phyloP scores from a whole-genome alignment of 495 filamentous ascomycete genomes.

The Lasiosphaeris hirsuta region DNA sequence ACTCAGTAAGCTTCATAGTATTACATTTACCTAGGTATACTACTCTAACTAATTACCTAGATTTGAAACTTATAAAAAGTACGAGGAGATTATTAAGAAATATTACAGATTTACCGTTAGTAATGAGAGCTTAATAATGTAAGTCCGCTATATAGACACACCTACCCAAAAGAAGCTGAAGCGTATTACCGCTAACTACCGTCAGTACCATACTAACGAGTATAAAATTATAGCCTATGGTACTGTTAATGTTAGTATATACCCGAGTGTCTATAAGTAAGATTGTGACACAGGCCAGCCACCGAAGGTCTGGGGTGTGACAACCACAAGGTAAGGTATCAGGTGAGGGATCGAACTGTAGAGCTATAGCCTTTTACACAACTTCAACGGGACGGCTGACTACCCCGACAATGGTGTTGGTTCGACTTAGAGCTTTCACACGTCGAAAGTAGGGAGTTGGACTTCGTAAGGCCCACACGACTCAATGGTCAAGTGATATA shows the following conservation, averaged over 20 bases:
- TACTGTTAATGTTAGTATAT: slow-evolving; percentile 50
- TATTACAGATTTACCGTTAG: slow-evolving; percentile 73
- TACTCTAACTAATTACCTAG: slow-evolving; percentile 43
- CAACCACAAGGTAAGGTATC: too few species aligned
- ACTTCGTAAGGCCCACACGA: too few species aligned
- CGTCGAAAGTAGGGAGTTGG: too few species aligned
- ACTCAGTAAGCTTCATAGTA: slow-evolving; percentile 65
- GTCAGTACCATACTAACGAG: slow-evolving; percentile 90
- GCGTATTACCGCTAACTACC: slow-evolving; percentile 84
- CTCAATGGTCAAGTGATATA: too few species aligned
- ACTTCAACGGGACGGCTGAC: too few species aligned
- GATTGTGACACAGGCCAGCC: too few species aligned
- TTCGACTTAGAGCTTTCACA: too few species aligned
- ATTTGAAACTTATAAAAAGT: slow-evolving; percentile 83
- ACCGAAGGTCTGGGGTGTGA: too few species aligned
- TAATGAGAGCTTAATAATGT: slow-evolving; percentile 71
- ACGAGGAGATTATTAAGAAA: slow-evolving; percentile 77
- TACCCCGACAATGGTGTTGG: too few species aligned
- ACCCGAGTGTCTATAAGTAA: slow-evolving; percentile 41
- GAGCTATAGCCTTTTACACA: too few species aligned
- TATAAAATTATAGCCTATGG: slow-evolving; percentile 72
- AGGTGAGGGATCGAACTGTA: too few species aligned
- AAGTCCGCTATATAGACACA: slow-evolving; percentile 95
- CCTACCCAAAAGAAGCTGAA: slow-evolving; percentile 94
- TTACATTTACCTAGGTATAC: background rate